phyloP scores from a whole-genome alignment of 208 protist genomes.

The Crithidia sp. region DNA sequence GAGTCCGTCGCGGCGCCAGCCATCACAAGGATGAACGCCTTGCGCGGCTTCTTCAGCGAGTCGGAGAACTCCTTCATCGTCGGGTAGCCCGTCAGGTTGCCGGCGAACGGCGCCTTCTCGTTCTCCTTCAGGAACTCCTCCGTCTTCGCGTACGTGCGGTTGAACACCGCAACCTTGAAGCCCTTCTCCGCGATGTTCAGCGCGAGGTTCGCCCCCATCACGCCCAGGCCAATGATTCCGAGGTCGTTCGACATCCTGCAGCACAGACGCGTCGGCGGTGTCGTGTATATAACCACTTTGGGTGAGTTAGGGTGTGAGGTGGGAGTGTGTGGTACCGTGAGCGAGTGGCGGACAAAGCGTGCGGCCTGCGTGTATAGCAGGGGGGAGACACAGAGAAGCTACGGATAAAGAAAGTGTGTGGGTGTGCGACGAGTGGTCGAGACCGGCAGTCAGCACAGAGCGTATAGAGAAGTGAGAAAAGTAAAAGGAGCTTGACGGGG shows the following conservation, averaged over 20 bases:
- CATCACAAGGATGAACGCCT: conserved; percentile 96
- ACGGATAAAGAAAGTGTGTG: not conserved
- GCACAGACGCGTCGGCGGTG: no score
- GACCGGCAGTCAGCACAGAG: not conserved
- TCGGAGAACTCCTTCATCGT: conserved; percentile 81
- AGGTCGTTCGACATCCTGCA: conserved; percentile 89
- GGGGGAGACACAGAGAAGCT: not conserved
- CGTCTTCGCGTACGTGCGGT: conserved; percentile 90
- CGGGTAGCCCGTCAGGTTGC: conserved; percentile 75
- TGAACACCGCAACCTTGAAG: conserved; percentile 95
- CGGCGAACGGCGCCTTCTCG: conserved; percentile 45
- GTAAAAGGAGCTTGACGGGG: not conserved
- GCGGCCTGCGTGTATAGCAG: not conserved
- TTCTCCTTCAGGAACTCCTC: conserved; percentile 87
- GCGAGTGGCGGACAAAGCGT: not conserved
- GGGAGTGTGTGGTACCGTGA: no score
- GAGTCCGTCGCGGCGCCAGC: conserved; percentile 96
- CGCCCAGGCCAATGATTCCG: conserved; percentile 97
- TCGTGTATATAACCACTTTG: no score
- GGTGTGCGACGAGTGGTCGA: not conserved
- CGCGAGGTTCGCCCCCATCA: conserved; percentile 99
- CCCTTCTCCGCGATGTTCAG: conserved; percentile 98
- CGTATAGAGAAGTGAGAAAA: conserved; percentile 7
- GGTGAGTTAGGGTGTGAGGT: no score
- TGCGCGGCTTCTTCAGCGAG: conserved; percentile 92